phyloP scores from a whole-genome alignment of 2,329 filamentous ascomycete species.

The Pestalotiopsis sp. region DNA sequence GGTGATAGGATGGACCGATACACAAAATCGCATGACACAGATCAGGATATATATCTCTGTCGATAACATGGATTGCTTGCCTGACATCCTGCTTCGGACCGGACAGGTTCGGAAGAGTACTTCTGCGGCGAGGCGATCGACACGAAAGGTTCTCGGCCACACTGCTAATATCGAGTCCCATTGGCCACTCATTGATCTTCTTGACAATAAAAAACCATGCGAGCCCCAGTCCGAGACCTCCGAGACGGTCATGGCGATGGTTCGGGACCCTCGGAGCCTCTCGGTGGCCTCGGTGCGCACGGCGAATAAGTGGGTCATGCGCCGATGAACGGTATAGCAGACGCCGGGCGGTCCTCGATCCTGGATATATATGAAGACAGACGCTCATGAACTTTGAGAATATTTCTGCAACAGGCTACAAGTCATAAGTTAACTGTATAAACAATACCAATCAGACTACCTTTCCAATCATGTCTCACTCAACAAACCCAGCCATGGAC shows the following conservation, averaged over 20 bases:
- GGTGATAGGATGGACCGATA: neutral
- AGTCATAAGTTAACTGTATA: neutral
- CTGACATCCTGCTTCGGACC: neutral
- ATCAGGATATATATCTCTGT: neutral
- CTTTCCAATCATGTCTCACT: conserved; percentile 15
- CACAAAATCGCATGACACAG: neutral
- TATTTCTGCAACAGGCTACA: neutral
- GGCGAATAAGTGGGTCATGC: neutral
- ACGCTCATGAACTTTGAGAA: neutral
- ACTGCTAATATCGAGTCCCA: neutral
- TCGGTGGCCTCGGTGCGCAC: neutral
- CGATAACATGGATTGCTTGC: neutral
- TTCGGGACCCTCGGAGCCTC: neutral
- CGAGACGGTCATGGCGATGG: neutral
- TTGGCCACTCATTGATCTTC: neutral
- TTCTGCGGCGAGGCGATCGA: neutral
- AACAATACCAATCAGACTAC: conserved; percentile 4
- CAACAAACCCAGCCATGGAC: conserved; percentile 1
- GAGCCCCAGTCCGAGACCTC: neutral
- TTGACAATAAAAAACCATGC: neutral
- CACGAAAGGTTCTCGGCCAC: neutral
- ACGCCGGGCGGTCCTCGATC: neutral
- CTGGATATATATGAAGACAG: neutral
- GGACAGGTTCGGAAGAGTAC: neutral
- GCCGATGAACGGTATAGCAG: neutral